These are phyloP conservation scores for Beauveria australis DNA, from an alignment of 2,329 filamentous ascomycete genomes.

Conservation along the genomic window DNA sequence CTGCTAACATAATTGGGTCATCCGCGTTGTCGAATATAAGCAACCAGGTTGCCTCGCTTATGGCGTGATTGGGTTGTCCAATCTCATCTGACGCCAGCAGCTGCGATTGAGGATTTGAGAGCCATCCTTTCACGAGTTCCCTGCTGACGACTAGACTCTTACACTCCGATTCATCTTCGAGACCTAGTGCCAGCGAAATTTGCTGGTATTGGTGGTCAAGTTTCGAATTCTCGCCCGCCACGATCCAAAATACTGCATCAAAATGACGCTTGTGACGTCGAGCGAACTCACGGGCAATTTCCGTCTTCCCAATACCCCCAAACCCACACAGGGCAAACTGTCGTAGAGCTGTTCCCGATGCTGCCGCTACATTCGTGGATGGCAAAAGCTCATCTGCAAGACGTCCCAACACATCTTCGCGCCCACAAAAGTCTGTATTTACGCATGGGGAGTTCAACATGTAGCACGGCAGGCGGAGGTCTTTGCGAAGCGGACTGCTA, in stretches of 20 bases:
- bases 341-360: background rate
- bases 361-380: background rate
- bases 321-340: slow-evolving; percentile 10
- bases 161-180: slow-evolving; percentile 7
- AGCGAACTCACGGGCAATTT: slow-evolving; percentile 8
- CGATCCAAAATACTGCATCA: slow-evolving; percentile 10
- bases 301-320: slow-evolving; percentile 9
- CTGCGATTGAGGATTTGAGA: background rate
- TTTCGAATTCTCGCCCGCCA: slow-evolving; percentile 5
- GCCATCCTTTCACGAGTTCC: slow-evolving; percentile 6
- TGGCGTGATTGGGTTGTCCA: background rate
- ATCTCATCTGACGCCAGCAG: background rate
- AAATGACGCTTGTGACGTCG: background rate
- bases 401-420: slow-evolving; percentile 8
- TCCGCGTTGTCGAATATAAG: slow-evolving; percentile 11
- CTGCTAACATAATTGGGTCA: slow-evolving; percentile 8
- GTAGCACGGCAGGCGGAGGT: background rate
- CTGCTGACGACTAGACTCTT: slow-evolving; percentile 7
- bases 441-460: background rate
- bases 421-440: slow-evolving; percentile 7
- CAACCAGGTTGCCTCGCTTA: slow-evolving; percentile 5
- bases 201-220: slow-evolving; percentile 9
- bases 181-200: slow-evolving; percentile 3
- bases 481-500: background rate
- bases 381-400: slow-evolving; percentile 7